These are phyloP conservation scores for Syzygium grande DNA, from an alignment of 345 rosid genomes.

Conservation along the genomic window DNA sequence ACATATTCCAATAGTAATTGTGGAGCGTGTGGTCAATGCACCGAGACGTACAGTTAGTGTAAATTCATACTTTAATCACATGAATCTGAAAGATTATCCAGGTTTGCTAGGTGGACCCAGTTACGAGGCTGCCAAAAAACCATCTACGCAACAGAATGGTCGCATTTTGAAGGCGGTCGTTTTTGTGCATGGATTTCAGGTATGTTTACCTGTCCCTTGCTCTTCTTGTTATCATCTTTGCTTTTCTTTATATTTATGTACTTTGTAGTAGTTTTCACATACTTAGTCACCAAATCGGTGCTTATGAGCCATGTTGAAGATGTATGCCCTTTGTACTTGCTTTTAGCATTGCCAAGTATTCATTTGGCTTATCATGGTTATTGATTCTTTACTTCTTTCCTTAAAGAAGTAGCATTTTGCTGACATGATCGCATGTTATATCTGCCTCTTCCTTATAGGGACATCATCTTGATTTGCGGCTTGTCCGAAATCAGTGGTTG, in stretches of 20 bases:
- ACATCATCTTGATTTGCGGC: constrained; percentile 93
- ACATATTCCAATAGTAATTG: constrained; percentile 67
- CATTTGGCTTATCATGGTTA: background rate
- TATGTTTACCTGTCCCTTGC: constrained; percentile 15
- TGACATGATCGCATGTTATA: background rate
- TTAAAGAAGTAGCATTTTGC: background rate
- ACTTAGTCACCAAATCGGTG: background rate
- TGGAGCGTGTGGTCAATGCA: constrained; percentile 81
- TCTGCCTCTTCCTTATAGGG: constrained; percentile 36
- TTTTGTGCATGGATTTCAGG: constrained; percentile 98
- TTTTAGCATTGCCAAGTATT: background rate
- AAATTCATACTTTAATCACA: constrained; percentile 59
- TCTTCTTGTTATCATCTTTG: background rate
- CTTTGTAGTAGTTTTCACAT: background rate
- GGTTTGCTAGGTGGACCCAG: constrained; percentile 12
- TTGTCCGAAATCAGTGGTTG: constrained; percentile 93
- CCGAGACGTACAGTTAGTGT: constrained; percentile 78
- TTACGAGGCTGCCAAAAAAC: constrained; percentile 22
- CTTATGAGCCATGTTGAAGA: background rate
- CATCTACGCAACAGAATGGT: constrained; percentile 24
- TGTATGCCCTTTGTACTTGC: background rate
- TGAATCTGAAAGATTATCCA: constrained; percentile 39
- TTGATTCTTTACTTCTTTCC: background rate
- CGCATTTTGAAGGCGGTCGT: constrained; percentile 61
- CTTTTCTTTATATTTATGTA: background rate